phyloP scores from a whole-genome alignment of 352 stramenopile species.

The Phytophthora multivora region DNA sequence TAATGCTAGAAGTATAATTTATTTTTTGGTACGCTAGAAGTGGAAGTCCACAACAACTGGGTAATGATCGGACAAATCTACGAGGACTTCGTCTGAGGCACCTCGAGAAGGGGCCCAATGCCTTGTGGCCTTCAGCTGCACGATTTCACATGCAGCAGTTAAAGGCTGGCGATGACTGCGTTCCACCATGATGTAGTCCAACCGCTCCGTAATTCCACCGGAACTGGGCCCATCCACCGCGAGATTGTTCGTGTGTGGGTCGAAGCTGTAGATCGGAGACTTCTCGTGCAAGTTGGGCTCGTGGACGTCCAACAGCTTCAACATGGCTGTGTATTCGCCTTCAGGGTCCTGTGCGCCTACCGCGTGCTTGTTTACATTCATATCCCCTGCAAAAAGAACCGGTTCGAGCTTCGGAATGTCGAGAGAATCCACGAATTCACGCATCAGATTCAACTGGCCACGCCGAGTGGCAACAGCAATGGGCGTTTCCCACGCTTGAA shows the following conservation, averaged over 20 bases:
- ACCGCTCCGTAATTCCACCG: conserved; percentile 52
- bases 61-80: conserved; percentile 77
- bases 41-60: conserved; percentile 61
- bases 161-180: conserved; percentile 41
- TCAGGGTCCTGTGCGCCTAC: conserved; percentile 13
- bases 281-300: conserved; percentile 38
- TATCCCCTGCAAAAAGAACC: conserved; percentile 60
- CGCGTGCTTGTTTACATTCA: conserved; percentile 65
- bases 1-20: conserved; percentile 21
- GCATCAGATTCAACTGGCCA: conserved; percentile 49
- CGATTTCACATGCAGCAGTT: conserved; percentile 35
- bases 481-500: conserved; percentile 70
- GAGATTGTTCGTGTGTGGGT: conserved; percentile 61
- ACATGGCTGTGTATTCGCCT: conserved; percentile 58
- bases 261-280: conserved; percentile 63
- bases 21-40: conserved; percentile 40
- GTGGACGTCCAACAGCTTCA: conserved; percentile 38
- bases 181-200: conserved; percentile 67
- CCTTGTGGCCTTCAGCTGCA: conserved; percentile 61
- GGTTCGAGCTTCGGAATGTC: conserved; percentile 48
- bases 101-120: conserved; percentile 36
- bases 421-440: conserved; percentile 56
- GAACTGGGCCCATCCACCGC: conserved; percentile 66
- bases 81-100: conserved; percentile 33
- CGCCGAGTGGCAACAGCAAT: conserved; percentile 44